These are phyloP conservation scores for Teratosphaeria gauchensis DNA, from an alignment of 2,329 filamentous ascomycete genomes.

Conservation along the genomic window DNA sequence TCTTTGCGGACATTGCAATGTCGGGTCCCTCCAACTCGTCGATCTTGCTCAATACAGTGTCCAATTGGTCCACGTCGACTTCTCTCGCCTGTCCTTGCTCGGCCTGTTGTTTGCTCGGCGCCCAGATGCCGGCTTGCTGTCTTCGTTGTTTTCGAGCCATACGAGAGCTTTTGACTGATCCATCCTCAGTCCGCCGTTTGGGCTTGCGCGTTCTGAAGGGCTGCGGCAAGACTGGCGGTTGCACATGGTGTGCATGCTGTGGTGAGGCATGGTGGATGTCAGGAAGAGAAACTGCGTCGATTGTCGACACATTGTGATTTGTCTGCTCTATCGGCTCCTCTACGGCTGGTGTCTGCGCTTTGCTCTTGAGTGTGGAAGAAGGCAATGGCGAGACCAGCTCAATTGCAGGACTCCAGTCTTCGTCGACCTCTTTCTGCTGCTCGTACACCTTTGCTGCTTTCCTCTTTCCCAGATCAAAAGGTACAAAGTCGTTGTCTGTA, in stretches of 20 bases:
- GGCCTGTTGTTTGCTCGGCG: background rate
- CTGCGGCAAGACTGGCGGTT: background rate
- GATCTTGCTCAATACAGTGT: slow-evolving; percentile 14
- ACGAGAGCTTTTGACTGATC: background rate
- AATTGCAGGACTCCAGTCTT: slow-evolving; percentile 8
- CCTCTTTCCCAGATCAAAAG: background rate
- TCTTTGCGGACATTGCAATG: background rate
- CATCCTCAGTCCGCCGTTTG: background rate
- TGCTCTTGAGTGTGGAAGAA: background rate
- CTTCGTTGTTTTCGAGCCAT: slow-evolving; percentile 9
- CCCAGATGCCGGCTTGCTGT: slow-evolving; percentile 10
- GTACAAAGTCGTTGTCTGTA: background rate
- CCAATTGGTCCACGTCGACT: slow-evolving; percentile 5
- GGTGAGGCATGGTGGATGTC: background rate
- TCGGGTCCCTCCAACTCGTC: slow-evolving; percentile 7
- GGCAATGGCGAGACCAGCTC: slow-evolving; percentile 2
- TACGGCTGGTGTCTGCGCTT: background rate
- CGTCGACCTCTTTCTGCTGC: background rate
- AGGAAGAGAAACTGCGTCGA: background rate
- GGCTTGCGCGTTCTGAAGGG: background rate
- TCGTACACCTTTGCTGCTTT: background rate
- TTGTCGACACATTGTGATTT: background rate
- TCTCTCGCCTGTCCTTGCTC: background rate
- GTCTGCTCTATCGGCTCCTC: background rate
- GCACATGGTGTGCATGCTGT: background rate